Conservation (phyloP, 2,329 filamentous ascomycete species). For the Cordyceps farinosa region DNA sequence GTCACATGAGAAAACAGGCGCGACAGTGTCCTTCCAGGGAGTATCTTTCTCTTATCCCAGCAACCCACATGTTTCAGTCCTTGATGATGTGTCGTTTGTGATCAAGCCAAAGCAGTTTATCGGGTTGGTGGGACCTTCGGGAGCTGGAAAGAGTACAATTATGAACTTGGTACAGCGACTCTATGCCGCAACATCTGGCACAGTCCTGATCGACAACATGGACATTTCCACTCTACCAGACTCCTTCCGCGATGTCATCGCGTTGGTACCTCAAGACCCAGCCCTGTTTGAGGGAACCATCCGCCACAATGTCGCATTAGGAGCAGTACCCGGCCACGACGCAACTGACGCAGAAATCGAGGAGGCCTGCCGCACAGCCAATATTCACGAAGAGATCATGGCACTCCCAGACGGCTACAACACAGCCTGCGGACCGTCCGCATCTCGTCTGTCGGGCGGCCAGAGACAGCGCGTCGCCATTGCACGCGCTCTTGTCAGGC, state of each 20-base stretch:
- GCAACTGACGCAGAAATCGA: constrained; percentile 54
- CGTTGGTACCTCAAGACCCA: constrained; percentile 49
- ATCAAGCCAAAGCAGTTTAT: constrained; percentile 38
- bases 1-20: constrained; percentile 28
- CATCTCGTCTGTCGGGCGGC: constrained; percentile 65
- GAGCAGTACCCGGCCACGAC: constrained; percentile 46
- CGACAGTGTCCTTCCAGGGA: constrained; percentile 48
- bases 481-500: constrained; percentile 63
- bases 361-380: constrained; percentile 59
- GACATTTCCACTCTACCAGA: constrained; percentile 28
- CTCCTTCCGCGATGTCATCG: constrained; percentile 42
- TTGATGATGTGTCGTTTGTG: constrained; percentile 36
- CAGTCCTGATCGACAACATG: constrained; percentile 45
- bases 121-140: constrained; percentile 44
- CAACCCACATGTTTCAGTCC: constrained; percentile 51
- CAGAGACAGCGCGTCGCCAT: constrained; percentile 70
- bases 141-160: constrained; percentile 47
- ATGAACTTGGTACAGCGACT: constrained; percentile 50
- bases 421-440: constrained; percentile 61
- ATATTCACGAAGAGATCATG: constrained; percentile 60
- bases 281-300: constrained; percentile 49
- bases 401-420: constrained; percentile 57
- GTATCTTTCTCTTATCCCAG: constrained; percentile 60
- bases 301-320: constrained; percentile 47
- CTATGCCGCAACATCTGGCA: constrained; percentile 48